Base-by-base conservation (phyloP, 1,284 basidiomycete species). In the Austropuccinia psidii region DNA sequence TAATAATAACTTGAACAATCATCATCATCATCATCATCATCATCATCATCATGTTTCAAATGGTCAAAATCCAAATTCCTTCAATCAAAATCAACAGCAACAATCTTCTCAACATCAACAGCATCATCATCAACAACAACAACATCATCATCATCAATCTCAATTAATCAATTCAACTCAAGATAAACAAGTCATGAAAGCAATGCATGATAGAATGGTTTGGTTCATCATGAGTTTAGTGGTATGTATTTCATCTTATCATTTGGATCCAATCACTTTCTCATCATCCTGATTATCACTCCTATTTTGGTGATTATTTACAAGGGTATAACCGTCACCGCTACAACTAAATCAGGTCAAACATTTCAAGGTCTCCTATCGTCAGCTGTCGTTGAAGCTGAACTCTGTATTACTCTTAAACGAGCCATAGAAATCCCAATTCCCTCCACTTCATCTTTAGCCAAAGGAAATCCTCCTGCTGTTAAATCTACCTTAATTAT, bases 241-340 rank as follows among this genome's bases (percentile, higher is more conserved):
- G 21, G 69, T 72, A 37, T 24, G 69, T 54, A 4, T n/a, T 21
- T 43, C 41, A 24, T 33, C 15, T 37, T 24, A 21, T 55, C n/a
- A 21, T n/a, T 21, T 21, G 33, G n/a, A 47, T 31, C 27, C 64
- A 8, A 11, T 49, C 64, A 31, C 21, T 6, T 27, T 35, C 13
- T 17, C n/a, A 43, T 4, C 7, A 33, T 9, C n/a, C 21, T 58
- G 7, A 47, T 24, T 24, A 31, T 19, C 39, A n/a, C 31, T 39
- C 55, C 24, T 35, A 1, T 37, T 33, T 8, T 4, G 13, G 6
- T 29, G 21, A 11, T 58, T 21, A 27, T 15, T 27, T 35, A 73
- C 17, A 77, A 89, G 88, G 89, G 89, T 45, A 88, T 87, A 15
- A 89, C 88, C 37, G 84, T 90, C 77, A 87, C 88, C 27, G 84